Conservation (phyloP, 176 grass and related monocot species). For the Triticum urartu region DNA sequence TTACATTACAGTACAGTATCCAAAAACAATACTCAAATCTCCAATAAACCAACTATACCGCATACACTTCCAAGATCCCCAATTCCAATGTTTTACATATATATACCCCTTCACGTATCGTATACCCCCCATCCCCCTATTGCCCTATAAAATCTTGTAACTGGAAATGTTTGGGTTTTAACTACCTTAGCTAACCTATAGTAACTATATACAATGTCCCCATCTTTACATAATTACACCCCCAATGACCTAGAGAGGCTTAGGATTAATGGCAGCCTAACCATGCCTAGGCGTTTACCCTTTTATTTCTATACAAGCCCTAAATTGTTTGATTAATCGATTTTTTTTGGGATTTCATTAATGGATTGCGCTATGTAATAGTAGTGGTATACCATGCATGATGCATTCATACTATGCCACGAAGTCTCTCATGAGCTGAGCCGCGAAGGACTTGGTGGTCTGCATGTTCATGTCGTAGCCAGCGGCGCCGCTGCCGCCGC, state of each 20-base stretch:
- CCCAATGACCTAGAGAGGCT: slow-evolving; percentile 38
- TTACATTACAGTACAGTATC: slow-evolving; percentile 14
- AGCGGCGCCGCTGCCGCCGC: slow-evolving; percentile 4
- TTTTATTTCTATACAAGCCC: slow-evolving; percentile 71
- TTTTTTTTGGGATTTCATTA: not conserved
- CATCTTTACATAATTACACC: slow-evolving; percentile 50
- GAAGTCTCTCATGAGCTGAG: slow-evolving; percentile 85
- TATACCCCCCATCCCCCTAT: slow-evolving; percentile 37
- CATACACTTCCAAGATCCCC: slow-evolving; percentile 29
- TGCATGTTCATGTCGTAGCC: slow-evolving; percentile 87
- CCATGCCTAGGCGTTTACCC: slow-evolving; percentile 24
- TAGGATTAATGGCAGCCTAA: slow-evolving; percentile 29
- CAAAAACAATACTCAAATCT: slow-evolving; percentile 40
- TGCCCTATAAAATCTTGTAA: slow-evolving; percentile 50
- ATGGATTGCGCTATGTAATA: slow-evolving; percentile 13
- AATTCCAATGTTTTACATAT: slow-evolving; percentile 18
- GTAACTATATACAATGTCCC: slow-evolving; percentile 43
- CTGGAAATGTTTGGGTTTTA: slow-evolving; percentile 39
- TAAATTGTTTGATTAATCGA: slow-evolving; percentile 39
- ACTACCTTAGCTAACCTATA: slow-evolving; percentile 41
- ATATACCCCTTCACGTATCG: slow-evolving; percentile 39
- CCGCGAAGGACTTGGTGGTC: slow-evolving; percentile 72
- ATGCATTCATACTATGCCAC: slow-evolving; percentile 40
- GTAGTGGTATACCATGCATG: not conserved
- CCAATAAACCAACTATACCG: slow-evolving; percentile 18